A percentile compares a stretch with the other conserved stretches of the same genome.
Conservation (phyloP, 371 early-diverging fungal species). For the Mucor sp. region DNA sequence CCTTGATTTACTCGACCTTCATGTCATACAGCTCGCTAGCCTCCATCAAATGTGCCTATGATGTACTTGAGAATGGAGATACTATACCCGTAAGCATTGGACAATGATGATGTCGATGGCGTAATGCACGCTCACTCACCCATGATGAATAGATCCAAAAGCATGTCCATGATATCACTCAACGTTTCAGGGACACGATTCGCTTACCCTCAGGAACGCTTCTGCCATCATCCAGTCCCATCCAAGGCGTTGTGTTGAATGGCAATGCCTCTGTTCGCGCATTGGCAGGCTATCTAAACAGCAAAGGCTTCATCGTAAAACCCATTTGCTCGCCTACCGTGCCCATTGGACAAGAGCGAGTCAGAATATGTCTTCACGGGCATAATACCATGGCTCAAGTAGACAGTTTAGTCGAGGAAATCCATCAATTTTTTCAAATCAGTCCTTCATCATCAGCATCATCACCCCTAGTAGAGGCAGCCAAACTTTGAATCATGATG, state of each 20-base stretch:
- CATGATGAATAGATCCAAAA: conserved; percentile 46
- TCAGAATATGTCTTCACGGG: conserved; percentile 81
- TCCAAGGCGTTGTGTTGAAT: conserved; percentile 77
- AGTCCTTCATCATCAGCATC: background rate
- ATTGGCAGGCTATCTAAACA: conserved; percentile 61
- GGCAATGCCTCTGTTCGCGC: conserved; percentile 68
- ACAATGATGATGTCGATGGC: background rate
- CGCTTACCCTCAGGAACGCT: conserved; percentile 51
- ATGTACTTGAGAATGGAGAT: conserved; percentile 51
- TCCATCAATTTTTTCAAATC: conserved; percentile 47
- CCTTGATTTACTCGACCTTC: conserved; percentile 83
- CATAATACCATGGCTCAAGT: conserved; percentile 70
- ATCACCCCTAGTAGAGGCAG: background rate
- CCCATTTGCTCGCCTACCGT: conserved; percentile 86
- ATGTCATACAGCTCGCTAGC: conserved; percentile 61
- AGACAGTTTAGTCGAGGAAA: conserved; percentile 48
- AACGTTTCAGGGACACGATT: conserved; percentile 49
- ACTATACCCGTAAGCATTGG: conserved; percentile 45
- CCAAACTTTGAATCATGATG: background rate
- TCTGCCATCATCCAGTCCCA: conserved; percentile 67
- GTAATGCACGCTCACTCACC: background rate
- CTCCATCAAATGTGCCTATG: conserved; percentile 60
- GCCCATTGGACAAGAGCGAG: conserved; percentile 76
- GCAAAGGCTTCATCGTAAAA: conserved; percentile 68
- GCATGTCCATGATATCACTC: conserved; percentile 46